Percentiles rank a stretch among this genome's conserved stretches.
phyloP scores from a whole-genome alignment of 2,329 filamentous ascomycete species.

The Emmonsiellopsis sp. region DNA sequence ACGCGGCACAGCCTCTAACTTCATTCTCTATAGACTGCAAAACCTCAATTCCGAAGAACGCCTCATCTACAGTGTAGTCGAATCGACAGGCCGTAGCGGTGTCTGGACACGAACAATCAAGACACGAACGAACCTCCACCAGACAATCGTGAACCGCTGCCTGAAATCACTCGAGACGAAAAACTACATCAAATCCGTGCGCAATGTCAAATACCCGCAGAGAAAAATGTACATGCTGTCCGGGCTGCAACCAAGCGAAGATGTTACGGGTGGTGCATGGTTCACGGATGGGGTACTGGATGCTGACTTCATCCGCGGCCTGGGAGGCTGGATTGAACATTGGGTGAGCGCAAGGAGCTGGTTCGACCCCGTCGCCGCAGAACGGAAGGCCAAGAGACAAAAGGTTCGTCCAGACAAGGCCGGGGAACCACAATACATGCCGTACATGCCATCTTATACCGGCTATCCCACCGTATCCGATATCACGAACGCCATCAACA shows the following conservation, averaged over 20 bases:
- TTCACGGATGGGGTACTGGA: slow-evolving; percentile 88
- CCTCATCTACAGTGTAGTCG: slow-evolving; percentile 81
- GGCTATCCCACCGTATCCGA: slow-evolving; percentile 72
- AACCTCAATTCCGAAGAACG: slow-evolving; percentile 58
- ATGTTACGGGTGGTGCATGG: slow-evolving; percentile 89
- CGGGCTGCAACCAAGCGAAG: slow-evolving; percentile 72
- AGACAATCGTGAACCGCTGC: slow-evolving; percentile 67
- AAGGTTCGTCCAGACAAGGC: slow-evolving; percentile 25
- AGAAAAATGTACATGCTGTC: slow-evolving; percentile 96
- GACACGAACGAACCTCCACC: slow-evolving; percentile 69
- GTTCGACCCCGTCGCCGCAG: slow-evolving; percentile 40
- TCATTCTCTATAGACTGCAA: slow-evolving; percentile 22
- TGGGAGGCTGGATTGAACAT: slow-evolving; percentile 64
- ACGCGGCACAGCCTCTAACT: neutral
- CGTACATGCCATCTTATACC: slow-evolving; percentile 55
- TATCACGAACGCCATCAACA: slow-evolving; percentile 65
- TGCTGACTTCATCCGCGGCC: slow-evolving; percentile 70
- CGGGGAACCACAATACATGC: slow-evolving; percentile 29
- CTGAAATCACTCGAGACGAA: slow-evolving; percentile 77
- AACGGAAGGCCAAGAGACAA: slow-evolving; percentile 31
- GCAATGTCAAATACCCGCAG: slow-evolving; percentile 80
- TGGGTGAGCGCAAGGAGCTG: slow-evolving; percentile 65
- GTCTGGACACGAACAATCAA: slow-evolving; percentile 88
- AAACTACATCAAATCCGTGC: slow-evolving; percentile 76
- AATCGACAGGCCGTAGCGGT: slow-evolving; percentile 72